Conservation (phyloP, 139 green algal species). For the Spirogloea muscicola region DNA sequence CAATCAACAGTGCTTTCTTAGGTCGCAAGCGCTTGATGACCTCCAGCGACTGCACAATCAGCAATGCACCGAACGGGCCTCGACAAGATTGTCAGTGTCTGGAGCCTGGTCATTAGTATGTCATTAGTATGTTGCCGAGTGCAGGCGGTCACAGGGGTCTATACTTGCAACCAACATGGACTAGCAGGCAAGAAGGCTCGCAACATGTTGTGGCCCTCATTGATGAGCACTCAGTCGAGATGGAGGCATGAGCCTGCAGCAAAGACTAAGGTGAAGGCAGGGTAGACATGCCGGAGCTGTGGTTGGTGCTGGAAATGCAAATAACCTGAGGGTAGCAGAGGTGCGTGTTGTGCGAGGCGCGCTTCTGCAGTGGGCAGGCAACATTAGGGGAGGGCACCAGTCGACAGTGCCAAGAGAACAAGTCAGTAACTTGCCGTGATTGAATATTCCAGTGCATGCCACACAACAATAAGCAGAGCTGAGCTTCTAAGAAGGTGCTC, state of each 20-base stretch:
- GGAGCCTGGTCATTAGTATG: too few species aligned
- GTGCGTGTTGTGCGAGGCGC: constrained; percentile 9
- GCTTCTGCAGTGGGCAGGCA: too few species aligned
- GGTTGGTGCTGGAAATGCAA: neutral
- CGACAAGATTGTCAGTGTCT: too few species aligned
- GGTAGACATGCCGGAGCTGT: neutral
- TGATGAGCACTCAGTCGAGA: neutral
- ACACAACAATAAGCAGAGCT: too few species aligned
- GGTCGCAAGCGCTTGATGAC: constrained; percentile 26
- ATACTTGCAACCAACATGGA: neutral
- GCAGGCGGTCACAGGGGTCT: neutral
- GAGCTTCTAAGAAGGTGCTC: too few species aligned
- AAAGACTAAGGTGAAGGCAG: neutral
- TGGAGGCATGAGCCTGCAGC: neutral
- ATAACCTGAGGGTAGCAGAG: constrained; percentile 11
- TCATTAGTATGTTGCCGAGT: neutral
- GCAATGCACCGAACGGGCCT: too few species aligned
- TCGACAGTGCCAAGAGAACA: constrained; percentile 8
- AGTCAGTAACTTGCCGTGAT: neutral
- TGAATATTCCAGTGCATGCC: too few species aligned
- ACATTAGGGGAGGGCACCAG: too few species aligned
- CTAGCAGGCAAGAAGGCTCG: neutral
- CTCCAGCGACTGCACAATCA: constrained; percentile 29
- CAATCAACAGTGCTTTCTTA: constrained; percentile 17
- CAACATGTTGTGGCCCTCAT: neutral